phyloP scores from a whole-genome alignment of 1,284 basidiomycete genomes.

The Trichosporon sp. region DNA sequence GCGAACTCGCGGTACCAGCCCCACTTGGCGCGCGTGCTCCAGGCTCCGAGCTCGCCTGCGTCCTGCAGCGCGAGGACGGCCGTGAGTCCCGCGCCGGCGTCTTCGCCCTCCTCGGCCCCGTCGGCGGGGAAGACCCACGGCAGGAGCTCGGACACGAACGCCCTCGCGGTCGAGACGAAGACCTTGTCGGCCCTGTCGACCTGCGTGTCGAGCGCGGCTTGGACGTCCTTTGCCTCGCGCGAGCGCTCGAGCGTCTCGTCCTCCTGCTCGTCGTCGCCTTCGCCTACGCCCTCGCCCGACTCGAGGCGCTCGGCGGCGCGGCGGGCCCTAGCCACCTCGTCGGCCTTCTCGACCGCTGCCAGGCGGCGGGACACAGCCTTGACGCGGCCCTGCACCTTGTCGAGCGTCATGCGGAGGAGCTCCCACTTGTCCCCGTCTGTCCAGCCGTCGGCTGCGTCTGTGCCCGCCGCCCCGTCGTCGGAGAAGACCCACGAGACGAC shows the following conservation, averaged over 20 bases:
- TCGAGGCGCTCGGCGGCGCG: constrained; percentile 54
- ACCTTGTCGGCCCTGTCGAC: constrained; percentile 34
- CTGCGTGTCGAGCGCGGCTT: constrained; percentile 38
- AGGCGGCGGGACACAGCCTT: constrained; percentile 68
- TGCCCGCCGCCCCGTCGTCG: constrained; percentile 45
- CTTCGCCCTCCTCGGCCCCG: neutral
- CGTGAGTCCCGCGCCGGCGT: constrained; percentile 29
- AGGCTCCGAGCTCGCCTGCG: constrained; percentile 34
- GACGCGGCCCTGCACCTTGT: constrained; percentile 83
- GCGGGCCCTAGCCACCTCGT: constrained; percentile 71
- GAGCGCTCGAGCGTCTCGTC: constrained; percentile 26
- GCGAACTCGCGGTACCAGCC: constrained; percentile 47
- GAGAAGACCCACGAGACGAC: constrained; percentile 81
- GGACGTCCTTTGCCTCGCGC: constrained; percentile 37
- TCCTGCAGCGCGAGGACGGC: constrained; percentile 35
- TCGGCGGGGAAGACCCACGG: constrained; percentile 26
- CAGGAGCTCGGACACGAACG: constrained; percentile 31
- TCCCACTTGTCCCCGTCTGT: constrained; percentile 70
- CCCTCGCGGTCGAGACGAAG: constrained; percentile 29
- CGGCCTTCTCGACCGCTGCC: constrained; percentile 68
- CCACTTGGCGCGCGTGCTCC: constrained; percentile 35
- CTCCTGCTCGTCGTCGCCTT: constrained; percentile 29
- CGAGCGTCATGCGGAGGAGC: constrained; percentile 64
- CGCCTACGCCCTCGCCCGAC: constrained; percentile 36
- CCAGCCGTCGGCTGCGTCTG: constrained; percentile 45